Base-by-base conservation (phyloP, 179 eudicot genomes). In the Beta corolliflora region DNA sequence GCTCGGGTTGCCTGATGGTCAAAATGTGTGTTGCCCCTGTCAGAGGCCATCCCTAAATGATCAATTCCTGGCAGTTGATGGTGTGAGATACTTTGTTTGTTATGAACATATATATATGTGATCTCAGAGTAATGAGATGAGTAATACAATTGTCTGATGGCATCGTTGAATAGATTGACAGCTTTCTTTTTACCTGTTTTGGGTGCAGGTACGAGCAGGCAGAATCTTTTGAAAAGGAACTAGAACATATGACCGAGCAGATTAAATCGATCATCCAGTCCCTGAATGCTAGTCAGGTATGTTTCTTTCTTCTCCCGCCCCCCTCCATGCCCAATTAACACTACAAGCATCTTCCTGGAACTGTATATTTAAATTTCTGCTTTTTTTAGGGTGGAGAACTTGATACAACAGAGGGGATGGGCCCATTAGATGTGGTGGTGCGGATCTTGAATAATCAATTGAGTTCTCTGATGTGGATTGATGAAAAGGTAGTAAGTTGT, bases 381-480 rank as follows among this genome's bases (percentile, higher is more conserved):
- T 76, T n/a, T 87, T 60, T 36, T 36, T 71, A 93, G 98, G 97
- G 97, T 73, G 98, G 97, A 79, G 95, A 92, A 83, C 91, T 95
- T 64, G 97, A 95, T 75, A 88, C 88, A 65, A 83, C 91, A 80
- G 97, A 95, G 82, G 97, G 93, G 80, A 89, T 90, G 97, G 88
- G 91, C 83, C 98, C 97, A 58, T 77, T 93, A 76, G 98, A 95
- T 80, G 94, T 88, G 81, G 97, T 92, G 70, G 97, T 92, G 73
- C 89, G 94, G 82, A 93, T 95, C 79, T 83, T 93, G 83, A 95
- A 95, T 85, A 92, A 95, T 87, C 98, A 93, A 79, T 81, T 93
- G 72, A 93, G 98, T 82, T 95, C 98, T 70, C 85, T 95, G 82
- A 92, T 92, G 97, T 93, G 98, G 98, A 89, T 93, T 85, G 98